Base-by-base conservation (phyloP, 2,329 filamentous ascomycete genomes). In the Pestalotiopsis sp. region DNA sequence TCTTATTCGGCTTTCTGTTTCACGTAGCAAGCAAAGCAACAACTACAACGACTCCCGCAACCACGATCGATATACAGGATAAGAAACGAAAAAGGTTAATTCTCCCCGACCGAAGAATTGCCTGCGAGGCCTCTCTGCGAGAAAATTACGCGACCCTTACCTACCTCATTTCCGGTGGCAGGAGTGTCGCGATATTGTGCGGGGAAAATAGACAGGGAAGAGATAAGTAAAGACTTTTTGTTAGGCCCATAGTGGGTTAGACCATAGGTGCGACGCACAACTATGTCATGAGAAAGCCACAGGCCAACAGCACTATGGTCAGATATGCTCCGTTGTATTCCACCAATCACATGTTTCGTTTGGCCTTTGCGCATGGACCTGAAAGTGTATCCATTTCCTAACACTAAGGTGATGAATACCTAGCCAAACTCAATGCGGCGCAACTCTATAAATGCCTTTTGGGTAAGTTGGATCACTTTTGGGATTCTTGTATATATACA, bases 141-240 rank as follows among this genome's bases (percentile, higher is more conserved):
- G 20, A 52, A 52, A 52, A 45, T 45, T 17, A 20, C 9, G 45
- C 17, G 20, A 52, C 17, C 17, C 12, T 45, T 17, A 20, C 9
- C 14, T 17, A 52, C 45, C 45, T 52, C 12, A 52, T 52, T 52
- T 52, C 45, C 45, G 45, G 45, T 52, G 45, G 45, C 45, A 52
- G 45, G 41, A 45, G n/a, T 52, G 45, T 52, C 45, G 45, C 45
- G 45, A 52, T 17, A 52, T 52, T 52, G 45, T 52, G 45, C 45
- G 45, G 45, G 45, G 45, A 52, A 52, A 52, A n/a, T n/a, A 9
- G 45, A 52, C 45, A 52, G 20, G 45, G 45, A 52, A 52, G 45
- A 52, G 45, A 52, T 52, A 52, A 52, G 45, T 52, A 52, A 52
- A 52, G 45, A 52, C 45, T 52, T 52, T 52, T n/a, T 17, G 7